Percentiles rank a stretch among this genome's conserved stretches.
Evolutionary conservation across 768 basidiomycete species (phyloP).

Genomic region (Botryobasidium botryosum): DNA sequence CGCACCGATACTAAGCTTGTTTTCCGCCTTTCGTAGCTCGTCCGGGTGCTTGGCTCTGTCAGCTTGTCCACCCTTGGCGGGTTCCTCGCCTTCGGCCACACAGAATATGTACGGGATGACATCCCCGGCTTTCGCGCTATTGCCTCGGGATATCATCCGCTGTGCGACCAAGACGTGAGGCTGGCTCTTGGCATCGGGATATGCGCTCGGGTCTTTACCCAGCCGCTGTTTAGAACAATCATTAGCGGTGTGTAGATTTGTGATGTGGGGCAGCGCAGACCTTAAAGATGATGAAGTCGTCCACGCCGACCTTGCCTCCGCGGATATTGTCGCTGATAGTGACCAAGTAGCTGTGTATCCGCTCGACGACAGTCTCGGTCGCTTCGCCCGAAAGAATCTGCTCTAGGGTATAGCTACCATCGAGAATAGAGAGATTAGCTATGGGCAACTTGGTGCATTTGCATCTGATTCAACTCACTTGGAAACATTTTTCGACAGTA

Average conservation of each 20-base stretch:
- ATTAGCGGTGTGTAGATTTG: neutral
- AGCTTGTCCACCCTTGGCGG: slow-evolving; percentile 61
- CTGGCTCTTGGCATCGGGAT: slow-evolving; percentile 86
- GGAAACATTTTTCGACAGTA: slow-evolving; percentile 80
- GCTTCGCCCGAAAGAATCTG: slow-evolving; percentile 83
- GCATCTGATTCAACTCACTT: too few relatives aligned
- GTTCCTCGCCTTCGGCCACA: slow-evolving; percentile 46
- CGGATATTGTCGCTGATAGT: slow-evolving; percentile 65
- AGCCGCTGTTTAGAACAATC: slow-evolving; percentile 41
- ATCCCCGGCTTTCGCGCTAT: slow-evolving; percentile 67
- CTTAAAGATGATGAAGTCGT: slow-evolving; percentile 92
- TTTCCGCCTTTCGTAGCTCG: slow-evolving; percentile 55
- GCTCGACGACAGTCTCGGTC: slow-evolving; percentile 75
- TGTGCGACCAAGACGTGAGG: slow-evolving; percentile 96
- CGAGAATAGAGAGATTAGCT: too few relatives aligned
- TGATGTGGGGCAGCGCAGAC: slow-evolving; percentile 24
- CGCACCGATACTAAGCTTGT: slow-evolving; percentile 58
- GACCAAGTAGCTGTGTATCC: slow-evolving; percentile 81
- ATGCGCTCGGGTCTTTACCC: slow-evolving; percentile 93
- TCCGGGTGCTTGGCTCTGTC: slow-evolving; percentile 90
- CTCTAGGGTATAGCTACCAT: slow-evolving; percentile 78
- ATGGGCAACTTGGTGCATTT: too few relatives aligned
- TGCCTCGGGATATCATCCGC: slow-evolving; percentile 71
- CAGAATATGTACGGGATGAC: slow-evolving; percentile 97
- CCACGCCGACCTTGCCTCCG: slow-evolving; percentile 59